Evolutionary conservation across 2,329 filamentous ascomycete genomes (phyloP).

Genomic region (Purpureocillium takamizusanense): DNA sequence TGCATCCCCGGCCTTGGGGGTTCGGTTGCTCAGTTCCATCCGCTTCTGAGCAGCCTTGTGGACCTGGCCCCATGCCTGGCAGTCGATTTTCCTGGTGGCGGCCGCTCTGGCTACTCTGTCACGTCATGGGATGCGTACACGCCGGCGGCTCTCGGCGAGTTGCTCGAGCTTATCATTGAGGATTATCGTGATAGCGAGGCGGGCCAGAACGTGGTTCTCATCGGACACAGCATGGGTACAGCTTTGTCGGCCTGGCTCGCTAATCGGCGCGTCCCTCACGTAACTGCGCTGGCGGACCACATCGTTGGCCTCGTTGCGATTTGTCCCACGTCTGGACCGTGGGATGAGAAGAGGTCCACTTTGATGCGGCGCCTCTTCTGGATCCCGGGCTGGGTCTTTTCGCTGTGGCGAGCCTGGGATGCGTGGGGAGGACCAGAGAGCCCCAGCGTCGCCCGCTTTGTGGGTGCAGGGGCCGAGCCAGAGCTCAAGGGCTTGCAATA

Average conservation of each 20-base stretch:
- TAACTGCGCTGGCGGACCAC: constrained; percentile 45
- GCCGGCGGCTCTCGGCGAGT: constrained; percentile 62
- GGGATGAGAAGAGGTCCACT: constrained; percentile 32
- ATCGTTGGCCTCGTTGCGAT: constrained; percentile 73
- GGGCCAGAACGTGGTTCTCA: constrained; percentile 65
- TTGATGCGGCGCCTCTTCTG: constrained; percentile 50
- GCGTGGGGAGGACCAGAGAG: constrained; percentile 70
- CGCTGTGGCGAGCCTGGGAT: constrained; percentile 71
- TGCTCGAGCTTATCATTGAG: constrained; percentile 68
- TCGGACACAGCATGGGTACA: constrained; percentile 88
- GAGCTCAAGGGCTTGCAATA: constrained; percentile 61
- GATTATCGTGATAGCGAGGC: constrained; percentile 57
- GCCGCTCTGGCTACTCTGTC: constrained; percentile 66
- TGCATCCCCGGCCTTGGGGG: constrained; percentile 94
- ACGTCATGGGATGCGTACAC: constrained; percentile 71
- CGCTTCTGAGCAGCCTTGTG: constrained; percentile 69
- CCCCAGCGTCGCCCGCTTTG: constrained; percentile 69
- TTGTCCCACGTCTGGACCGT: constrained; percentile 64
- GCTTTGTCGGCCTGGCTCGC: constrained; percentile 67
- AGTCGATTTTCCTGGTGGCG: constrained; percentile 86
- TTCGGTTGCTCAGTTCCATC: constrained; percentile 78
- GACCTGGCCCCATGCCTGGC: constrained; percentile 74
- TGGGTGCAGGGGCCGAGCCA: constrained; percentile 55
- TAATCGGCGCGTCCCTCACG: constrained; percentile 30
- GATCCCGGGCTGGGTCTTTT: constrained; percentile 64